Evolutionary conservation across 768 basidiomycete species (phyloP).

Genomic region (Tricholoma terreum): DNA sequence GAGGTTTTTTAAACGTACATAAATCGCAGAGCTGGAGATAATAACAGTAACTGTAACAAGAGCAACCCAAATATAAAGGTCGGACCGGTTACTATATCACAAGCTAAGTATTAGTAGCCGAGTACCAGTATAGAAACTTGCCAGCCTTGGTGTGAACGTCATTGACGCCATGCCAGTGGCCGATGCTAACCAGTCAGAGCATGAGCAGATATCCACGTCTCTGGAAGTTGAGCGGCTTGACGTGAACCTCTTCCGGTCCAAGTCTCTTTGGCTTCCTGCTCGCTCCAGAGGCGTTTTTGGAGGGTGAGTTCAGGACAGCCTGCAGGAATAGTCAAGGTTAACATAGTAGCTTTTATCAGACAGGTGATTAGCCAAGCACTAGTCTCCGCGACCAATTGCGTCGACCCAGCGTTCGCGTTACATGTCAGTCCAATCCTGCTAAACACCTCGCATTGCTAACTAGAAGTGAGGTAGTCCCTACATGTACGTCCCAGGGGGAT

Average conservation of each 20-base stretch:
- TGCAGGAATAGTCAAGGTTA: neutral
- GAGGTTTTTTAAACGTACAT: constrained; percentile 62
- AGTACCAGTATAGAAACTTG: too few species aligned
- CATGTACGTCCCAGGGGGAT: constrained; percentile 48
- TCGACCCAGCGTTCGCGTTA: constrained; percentile 58
- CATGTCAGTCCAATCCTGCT: constrained; percentile 53
- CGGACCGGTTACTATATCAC: too few species aligned
- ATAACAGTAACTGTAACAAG: too few species aligned
- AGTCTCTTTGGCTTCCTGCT: constrained; percentile 61
- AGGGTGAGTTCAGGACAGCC: constrained; percentile 39
- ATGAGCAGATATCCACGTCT: constrained; percentile 66
- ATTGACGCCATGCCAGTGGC: constrained; percentile 4
- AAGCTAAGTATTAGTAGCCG: too few species aligned
- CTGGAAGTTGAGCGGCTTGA: constrained; percentile 80
- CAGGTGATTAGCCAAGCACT: constrained; percentile 89
- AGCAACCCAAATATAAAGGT: too few species aligned
- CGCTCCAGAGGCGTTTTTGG: constrained; percentile 76
- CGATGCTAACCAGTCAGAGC: constrained; percentile 51
- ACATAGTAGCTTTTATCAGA: constrained; percentile 16
- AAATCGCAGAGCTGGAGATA: neutral
- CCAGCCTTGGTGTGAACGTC: neutral
- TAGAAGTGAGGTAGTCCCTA: constrained; percentile 44
- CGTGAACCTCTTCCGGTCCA: constrained; percentile 73
- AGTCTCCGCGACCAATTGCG: constrained; percentile 75
- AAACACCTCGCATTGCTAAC: neutral